A percentile compares a stretch with the other conserved stretches of the same genome.
phyloP scores from a whole-genome alignment of 495 filamentous ascomycete genomes.

The Halenospora varia region DNA sequence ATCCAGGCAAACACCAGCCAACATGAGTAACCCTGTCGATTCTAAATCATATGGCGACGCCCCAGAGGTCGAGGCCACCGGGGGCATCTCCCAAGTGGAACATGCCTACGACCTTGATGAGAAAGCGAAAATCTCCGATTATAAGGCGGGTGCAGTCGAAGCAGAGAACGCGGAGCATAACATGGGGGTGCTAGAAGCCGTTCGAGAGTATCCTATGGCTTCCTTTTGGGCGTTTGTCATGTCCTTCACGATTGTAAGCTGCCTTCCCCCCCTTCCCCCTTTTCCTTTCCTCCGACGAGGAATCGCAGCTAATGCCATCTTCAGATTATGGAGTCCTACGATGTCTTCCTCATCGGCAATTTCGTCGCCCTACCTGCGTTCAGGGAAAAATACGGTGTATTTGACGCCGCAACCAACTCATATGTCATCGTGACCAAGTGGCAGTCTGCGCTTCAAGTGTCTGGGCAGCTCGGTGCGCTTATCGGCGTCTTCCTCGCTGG shows the following conservation, averaged over 20 bases:
- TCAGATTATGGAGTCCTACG: conserved; percentile 44
- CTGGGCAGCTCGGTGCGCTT: conserved; percentile 59
- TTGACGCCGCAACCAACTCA: conserved; percentile 45
- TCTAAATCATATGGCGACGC: no score
- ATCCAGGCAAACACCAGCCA: no score
- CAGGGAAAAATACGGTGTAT: conserved; percentile 32
- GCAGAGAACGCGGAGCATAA: conserved; percentile 26
- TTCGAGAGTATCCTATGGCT: conserved; percentile 42
- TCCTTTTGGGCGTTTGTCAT: conserved; percentile 48
- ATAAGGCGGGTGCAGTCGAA: conserved; percentile 29
- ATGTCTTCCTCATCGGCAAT: conserved; percentile 31
- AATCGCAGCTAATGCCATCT: conserved; percentile 43
- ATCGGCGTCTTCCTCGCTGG: conserved; percentile 63
- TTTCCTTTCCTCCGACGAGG: not conserved
- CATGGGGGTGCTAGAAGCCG: conserved; percentile 43
- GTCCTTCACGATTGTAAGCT: conserved; percentile 48
- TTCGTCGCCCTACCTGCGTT: conserved; percentile 34
- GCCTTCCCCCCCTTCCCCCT: not conserved
- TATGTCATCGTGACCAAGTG: conserved; percentile 60
- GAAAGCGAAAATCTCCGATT: conserved; percentile 38
- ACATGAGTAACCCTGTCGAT: no score
- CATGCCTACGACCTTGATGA: conserved; percentile 39
- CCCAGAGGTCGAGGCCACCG: conserved; percentile 36
- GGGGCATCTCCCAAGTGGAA: conserved; percentile 25
- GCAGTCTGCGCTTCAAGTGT: conserved; percentile 72